Conservation (phyloP, 2,329 filamentous ascomycete genomes). For the Nigrospora oryzae region DNA sequence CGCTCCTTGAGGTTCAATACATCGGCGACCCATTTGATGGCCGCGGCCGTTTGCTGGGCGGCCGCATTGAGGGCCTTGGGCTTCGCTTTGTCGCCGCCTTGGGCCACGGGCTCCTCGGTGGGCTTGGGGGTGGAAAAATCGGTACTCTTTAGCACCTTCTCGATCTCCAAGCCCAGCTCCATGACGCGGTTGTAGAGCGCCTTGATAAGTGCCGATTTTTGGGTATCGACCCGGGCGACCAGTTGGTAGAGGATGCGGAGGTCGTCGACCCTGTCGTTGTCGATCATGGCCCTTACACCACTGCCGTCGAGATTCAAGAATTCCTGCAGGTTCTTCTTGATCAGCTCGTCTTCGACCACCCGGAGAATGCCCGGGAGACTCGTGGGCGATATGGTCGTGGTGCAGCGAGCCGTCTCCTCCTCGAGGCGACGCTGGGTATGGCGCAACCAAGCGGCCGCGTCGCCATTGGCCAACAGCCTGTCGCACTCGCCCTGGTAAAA, state of each 20-base stretch:
- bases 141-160: constrained; percentile 53
- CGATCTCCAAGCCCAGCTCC: constrained; percentile 75
- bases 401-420: constrained; percentile 77
- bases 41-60: constrained; percentile 76
- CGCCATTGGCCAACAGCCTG: constrained; percentile 64
- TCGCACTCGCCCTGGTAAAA: constrained; percentile 76
- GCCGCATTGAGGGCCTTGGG: constrained; percentile 45
- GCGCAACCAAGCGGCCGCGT: constrained; percentile 75
- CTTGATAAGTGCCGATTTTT: constrained; percentile 60
- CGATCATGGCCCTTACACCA: constrained; percentile 82
- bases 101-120: constrained; percentile 28
- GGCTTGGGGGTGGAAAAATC: constrained; percentile 35
- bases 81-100: constrained; percentile 40
- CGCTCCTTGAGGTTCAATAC: constrained; percentile 80
- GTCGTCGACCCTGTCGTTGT: constrained; percentile 75
- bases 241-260: constrained; percentile 75
- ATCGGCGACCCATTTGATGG: constrained; percentile 92
- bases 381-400: constrained; percentile 66
- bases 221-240: constrained; percentile 66
- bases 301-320: constrained; percentile 79
- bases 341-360: constrained; percentile 76
- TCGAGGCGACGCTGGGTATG: constrained; percentile 65
- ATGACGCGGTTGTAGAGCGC: constrained; percentile 69
- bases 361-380: constrained; percentile 65
- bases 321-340: constrained; percentile 67